Evolutionary conservation across 306 rosid genomes (phyloP).

Genomic region (Prunus mira): DNA sequence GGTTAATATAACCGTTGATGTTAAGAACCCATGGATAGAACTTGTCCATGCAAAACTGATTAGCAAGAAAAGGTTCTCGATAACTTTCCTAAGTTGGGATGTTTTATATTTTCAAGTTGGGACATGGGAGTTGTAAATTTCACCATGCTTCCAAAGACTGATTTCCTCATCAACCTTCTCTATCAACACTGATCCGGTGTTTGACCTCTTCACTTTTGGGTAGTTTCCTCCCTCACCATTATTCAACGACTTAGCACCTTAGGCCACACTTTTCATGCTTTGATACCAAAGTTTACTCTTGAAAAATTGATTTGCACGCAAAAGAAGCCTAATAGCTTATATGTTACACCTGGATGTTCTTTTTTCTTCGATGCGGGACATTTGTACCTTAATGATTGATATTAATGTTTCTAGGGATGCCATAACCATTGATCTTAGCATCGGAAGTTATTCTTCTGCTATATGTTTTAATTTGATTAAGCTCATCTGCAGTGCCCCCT

Average conservation of each 20-base stretch:
- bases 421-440: neutral
- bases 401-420: neutral
- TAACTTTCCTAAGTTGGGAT: neutral
- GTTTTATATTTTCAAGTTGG: neutral
- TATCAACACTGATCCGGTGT: neutral
- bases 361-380: neutral
- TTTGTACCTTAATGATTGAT: neutral
- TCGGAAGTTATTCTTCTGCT: neutral
- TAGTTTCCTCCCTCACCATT: neutral
- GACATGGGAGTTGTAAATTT: neutral
- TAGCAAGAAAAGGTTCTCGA: neutral
- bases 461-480: neutral
- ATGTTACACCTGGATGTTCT: neutral
- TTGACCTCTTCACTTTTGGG: neutral
- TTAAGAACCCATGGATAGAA: neutral
- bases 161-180: neutral
- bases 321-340: neutral
- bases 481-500: neutral
- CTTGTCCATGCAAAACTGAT: neutral
- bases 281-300: neutral
- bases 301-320: neutral
- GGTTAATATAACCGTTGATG: neutral
- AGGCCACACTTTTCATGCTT: neutral
- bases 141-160: neutral
- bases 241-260: neutral